Evolutionary conservation across 1,139 yeast species (phyloP).

Genomic region (Suhomyces bribrorum): DNA sequence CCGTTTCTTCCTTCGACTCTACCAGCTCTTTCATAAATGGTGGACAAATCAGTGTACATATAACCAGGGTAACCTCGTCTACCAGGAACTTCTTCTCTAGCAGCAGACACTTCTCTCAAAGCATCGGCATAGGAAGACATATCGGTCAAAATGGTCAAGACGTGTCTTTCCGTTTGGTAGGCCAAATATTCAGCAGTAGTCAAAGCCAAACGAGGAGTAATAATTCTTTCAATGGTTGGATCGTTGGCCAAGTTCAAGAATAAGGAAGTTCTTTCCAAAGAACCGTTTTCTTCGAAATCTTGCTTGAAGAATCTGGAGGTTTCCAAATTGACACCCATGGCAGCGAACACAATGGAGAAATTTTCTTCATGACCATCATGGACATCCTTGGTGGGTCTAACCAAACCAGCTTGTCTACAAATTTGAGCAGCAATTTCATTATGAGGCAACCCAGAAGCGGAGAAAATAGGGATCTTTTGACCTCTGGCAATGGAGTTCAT

Average conservation of each 20-base stretch:
- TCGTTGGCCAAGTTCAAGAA: constrained; percentile 97
- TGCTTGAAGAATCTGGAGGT: constrained; percentile 95
- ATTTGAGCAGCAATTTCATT: constrained; percentile 99
- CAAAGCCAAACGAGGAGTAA: constrained; percentile 98
- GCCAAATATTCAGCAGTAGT: constrained; percentile 99
- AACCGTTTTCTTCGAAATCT: constrained; percentile 98
- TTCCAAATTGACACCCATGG: constrained; percentile 94
- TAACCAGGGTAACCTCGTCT: constrained; percentile 99
- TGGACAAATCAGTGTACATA: constrained; percentile 98
- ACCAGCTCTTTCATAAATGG: constrained; percentile 99
- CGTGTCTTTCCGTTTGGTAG: constrained; percentile 98
- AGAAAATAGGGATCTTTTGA: constrained; percentile 97
- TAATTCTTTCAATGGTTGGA: constrained; percentile 98
- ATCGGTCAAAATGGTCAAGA: constrained; percentile 94
- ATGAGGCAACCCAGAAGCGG: constrained; percentile 99
- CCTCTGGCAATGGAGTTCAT: constrained; percentile 99
- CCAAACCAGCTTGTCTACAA: constrained; percentile 99
- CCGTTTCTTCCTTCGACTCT: constrained; percentile 99
- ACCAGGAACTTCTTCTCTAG: constrained; percentile 99
- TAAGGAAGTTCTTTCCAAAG: constrained; percentile 94
- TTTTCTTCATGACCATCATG: constrained; percentile 99
- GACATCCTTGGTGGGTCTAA: constrained; percentile 98
- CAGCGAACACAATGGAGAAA: constrained; percentile 98
- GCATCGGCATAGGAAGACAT: constrained; percentile 99
- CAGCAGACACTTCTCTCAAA: constrained; percentile 98